These are phyloP conservation scores for Cymodocea nodosa DNA, from an alignment of 116 monocot species.

Conservation along the genomic window DNA sequence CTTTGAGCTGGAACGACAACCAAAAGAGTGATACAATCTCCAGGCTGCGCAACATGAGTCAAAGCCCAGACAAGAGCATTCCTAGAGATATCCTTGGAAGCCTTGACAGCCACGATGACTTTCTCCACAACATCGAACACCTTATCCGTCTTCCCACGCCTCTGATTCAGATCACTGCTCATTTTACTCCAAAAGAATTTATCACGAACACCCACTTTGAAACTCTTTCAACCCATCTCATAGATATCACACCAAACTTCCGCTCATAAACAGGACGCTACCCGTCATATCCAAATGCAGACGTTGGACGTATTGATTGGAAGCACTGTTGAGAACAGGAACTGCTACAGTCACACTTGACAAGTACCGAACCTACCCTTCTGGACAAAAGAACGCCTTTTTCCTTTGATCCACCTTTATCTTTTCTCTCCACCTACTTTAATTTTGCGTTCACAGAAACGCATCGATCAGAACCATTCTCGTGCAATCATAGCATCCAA, in stretches of 20 bases:
- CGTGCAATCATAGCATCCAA: too few species aligned
- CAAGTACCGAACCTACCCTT: too few species aligned
- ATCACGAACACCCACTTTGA: background rate
- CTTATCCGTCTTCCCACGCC: slow-evolving; percentile 4
- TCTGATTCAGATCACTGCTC: background rate
- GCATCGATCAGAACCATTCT: too few species aligned
- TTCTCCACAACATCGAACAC: slow-evolving; percentile 10
- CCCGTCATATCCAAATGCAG: too few species aligned
- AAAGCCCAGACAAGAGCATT: slow-evolving; percentile 84
- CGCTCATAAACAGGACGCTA: too few species aligned
- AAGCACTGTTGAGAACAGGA: background rate
- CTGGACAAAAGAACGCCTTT: too few species aligned
- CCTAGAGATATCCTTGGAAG: slow-evolving; percentile 73
- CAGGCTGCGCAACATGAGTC: slow-evolving; percentile 82
- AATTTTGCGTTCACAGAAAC: too few species aligned
- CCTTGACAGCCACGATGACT: slow-evolving; percentile 62
- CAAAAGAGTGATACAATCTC: slow-evolving; percentile 64
- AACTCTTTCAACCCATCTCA: background rate
- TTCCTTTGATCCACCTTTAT: too few species aligned
- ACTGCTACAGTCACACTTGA: too few species aligned
- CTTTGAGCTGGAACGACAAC: slow-evolving; percentile 52
- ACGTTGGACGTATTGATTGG: background rate
- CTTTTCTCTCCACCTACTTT: too few species aligned
- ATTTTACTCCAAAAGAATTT: background rate
- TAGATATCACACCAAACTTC: background rate